Conservation (phyloP, 2,329 filamentous ascomycete genomes). For the Cladophialophora exuberans region DNA sequence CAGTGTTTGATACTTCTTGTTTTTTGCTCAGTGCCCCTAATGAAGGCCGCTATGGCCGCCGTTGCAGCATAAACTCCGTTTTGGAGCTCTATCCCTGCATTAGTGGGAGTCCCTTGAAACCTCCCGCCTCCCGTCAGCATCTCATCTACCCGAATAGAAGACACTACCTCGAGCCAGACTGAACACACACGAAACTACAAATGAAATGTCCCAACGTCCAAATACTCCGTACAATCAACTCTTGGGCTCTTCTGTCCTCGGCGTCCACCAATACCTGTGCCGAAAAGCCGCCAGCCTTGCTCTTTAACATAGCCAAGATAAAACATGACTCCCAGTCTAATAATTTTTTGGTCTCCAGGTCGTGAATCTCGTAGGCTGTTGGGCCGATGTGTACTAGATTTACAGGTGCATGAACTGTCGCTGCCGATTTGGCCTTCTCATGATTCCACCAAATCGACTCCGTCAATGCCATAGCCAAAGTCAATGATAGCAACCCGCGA, state of each 20-base stretch:
- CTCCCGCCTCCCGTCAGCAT: conserved; percentile 12
- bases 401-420: neutral
- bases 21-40: no score
- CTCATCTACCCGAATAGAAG: neutral
- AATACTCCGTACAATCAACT: neutral
- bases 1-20: no score
- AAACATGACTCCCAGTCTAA: conserved; percentile 8
- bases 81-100: conserved; percentile 21
- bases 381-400: conserved; percentile 13
- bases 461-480: conserved; percentile 69
- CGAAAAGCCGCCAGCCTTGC: conserved; percentile 4
- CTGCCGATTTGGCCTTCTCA: conserved; percentile 12
- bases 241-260: neutral
- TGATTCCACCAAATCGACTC: conserved; percentile 55
- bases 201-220: neutral
- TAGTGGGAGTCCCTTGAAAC: conserved; percentile 18
- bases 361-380: conserved; percentile 20
- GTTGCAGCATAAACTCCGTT: neutral
- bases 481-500: conserved; percentile 91
- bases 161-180: neutral
- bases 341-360: conserved; percentile 8
- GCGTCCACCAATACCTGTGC: conserved; percentile 23
- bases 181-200: conserved; percentile 1
- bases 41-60: no score
- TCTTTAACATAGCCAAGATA: neutral